Evolutionary conservation across 768 basidiomycete genomes (phyloP).

Genomic region (Rhodocollybia butyracea): DNA sequence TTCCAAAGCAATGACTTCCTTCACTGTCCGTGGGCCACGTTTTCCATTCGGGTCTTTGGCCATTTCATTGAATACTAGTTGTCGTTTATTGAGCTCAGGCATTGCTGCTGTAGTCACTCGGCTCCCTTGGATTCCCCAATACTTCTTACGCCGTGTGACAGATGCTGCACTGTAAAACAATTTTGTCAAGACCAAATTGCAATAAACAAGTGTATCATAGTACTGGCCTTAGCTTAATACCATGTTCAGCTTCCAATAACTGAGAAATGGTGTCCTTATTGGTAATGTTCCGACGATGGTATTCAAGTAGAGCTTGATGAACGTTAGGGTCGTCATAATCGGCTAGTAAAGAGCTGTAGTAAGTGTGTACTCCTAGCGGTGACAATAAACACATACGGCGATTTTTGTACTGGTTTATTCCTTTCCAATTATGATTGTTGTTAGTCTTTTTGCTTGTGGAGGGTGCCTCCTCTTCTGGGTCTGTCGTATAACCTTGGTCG

Average conservation of each 20-base stretch:
- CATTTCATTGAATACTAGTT: constrained; percentile 32
- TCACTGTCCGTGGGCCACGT: constrained; percentile 24
- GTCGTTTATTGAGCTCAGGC: constrained; percentile 24
- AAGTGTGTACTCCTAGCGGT: too few relatives aligned
- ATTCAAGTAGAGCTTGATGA: constrained; percentile 16
- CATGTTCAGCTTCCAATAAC: constrained; percentile 23
- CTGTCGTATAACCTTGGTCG: too few relatives aligned
- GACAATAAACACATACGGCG: too few relatives aligned
- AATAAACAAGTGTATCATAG: too few relatives aligned
- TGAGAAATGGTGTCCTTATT: constrained; percentile 22
- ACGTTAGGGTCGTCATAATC: too few relatives aligned
- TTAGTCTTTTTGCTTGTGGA: too few relatives aligned
- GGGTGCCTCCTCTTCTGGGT: too few relatives aligned
- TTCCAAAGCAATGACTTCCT: constrained; percentile 26
- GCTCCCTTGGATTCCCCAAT: constrained; percentile 26
- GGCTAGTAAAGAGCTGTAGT: too few relatives aligned
- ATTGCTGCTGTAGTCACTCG: constrained; percentile 24
- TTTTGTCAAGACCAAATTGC: too few relatives aligned
- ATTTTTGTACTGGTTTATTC: too few relatives aligned
- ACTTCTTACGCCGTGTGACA: constrained; percentile 19
- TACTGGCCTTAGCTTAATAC: constrained; percentile 27
- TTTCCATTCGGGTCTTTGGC: constrained; percentile 26
- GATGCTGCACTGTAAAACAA: constrained; percentile 21
- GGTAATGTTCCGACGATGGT: constrained; percentile 25
- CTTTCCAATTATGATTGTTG: too few relatives aligned